phyloP scores from a whole-genome alignment of 345 rosid genomes.

The Syzygium aqueum region DNA sequence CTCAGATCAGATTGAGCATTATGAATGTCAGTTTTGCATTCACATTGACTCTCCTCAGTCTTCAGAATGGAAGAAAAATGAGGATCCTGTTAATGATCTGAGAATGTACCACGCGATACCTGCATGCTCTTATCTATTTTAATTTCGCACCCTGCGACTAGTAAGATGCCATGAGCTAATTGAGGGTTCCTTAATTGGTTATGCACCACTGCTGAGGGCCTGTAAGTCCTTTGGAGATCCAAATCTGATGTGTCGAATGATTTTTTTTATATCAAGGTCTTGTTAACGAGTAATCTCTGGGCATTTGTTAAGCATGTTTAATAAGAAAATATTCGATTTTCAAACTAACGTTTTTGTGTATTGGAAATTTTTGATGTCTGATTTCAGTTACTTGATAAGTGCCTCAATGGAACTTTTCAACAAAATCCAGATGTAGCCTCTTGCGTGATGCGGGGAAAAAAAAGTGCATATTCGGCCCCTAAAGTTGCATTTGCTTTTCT shows the following conservation, averaged over 20 bases:
- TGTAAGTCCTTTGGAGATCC: not conserved
- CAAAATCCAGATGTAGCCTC: not conserved
- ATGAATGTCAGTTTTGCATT: not conserved
- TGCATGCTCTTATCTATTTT: not conserved
- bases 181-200: not conserved
- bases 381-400: not conserved
- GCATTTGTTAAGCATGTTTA: not conserved
- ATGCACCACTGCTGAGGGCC: not conserved
- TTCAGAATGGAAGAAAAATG: not conserved
- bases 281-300: not conserved
- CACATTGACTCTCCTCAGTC: not conserved
- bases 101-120: not conserved
- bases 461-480: not conserved
- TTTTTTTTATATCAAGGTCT: not conserved
- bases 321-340: not conserved
- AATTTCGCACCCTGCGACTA: not conserved
- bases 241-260: not conserved
- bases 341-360: not conserved
- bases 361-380: not conserved
- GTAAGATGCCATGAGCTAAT: not conserved
- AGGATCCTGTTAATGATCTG: not conserved
- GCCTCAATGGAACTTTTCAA: not conserved
- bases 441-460: not conserved
- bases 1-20: constrained; percentile 2
- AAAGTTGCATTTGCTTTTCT: not conserved